Base-by-base conservation (phyloP, 495 filamentous ascomycete genomes). In the Parathielavia appendiculata region DNA sequence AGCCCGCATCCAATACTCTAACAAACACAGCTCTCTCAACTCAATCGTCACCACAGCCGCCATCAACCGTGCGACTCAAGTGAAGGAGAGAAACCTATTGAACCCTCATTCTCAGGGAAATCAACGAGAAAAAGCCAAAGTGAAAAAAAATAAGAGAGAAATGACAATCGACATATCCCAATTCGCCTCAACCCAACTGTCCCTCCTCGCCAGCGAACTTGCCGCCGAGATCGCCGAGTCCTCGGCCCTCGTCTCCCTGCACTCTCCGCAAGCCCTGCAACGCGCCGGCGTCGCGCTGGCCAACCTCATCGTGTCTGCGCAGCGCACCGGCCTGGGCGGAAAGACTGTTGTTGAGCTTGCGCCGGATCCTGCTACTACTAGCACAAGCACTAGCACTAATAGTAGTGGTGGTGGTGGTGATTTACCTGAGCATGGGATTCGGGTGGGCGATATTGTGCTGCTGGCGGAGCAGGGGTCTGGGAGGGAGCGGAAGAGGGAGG, bases 271-370 rank as follows among this genome's bases (percentile, higher is more conserved):
- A 0, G 78, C 84, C 0, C 84, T 98, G 22, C 83, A 91, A 70
- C 86, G 89, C 51, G 90, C 91, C 4, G 93, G 93, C 40, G 81
- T 96, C 62, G 93, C 95, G 1, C 75, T 97, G 35, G 86, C 86
- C 0, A 96, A 95, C 60, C 79, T 98, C 4, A 64, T 80, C 19
- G 73, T 95, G 13, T 70, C 79, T n/a, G 83, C 86, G 50, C 89
- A 89, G 69, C 86, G 92, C n/a, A 97, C 93, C 0, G 95, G 93
- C 0, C 73, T 96, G 10, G 95, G 92, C 20, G 95, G 93, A 1
- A 87, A 90, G 39, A 88, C 88, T 0, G 84, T 98, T 4, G 73
- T 96, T 17, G 91, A 96, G 65, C 85, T 97, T 20, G 80, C 75
- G 2, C 80, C 84, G 0, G 92, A 97, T 65, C 63, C 79, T 3